These are phyloP conservation scores for Aphanomyces cochlioides DNA, from an alignment of 352 stramenopile genomes.

Conservation along the genomic window DNA sequence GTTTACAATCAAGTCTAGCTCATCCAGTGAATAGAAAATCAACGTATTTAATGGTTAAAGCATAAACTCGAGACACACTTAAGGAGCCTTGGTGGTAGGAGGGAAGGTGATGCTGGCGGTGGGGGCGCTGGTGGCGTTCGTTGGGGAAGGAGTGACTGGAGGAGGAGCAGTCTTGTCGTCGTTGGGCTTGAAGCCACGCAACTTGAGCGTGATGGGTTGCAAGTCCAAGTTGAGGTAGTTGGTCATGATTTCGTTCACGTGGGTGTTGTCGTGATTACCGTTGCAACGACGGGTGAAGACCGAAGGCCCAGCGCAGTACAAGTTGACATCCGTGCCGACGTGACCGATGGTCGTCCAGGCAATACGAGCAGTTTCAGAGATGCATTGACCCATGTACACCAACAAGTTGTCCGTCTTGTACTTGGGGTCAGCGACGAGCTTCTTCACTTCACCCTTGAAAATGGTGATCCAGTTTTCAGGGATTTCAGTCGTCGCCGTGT, in stretches of 20 bases:
- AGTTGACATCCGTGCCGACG: constrained; percentile 65
- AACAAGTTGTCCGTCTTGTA: constrained; percentile 45
- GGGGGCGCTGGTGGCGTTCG: neutral
- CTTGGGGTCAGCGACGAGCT: constrained; percentile 43
- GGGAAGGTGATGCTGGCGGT: too few species aligned
- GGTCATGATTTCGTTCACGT: constrained; percentile 74
- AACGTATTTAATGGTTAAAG: too few species aligned
- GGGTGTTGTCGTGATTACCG: constrained; percentile 64
- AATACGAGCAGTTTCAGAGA: constrained; percentile 45
- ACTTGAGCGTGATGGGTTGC: constrained; percentile 52
- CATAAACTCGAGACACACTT: neutral
- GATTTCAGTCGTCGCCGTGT: constrained; percentile 53
- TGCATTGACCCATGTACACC: constrained; percentile 52
- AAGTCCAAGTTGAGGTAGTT: constrained; percentile 62
- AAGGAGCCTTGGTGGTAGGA: neutral
- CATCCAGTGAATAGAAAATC: too few species aligned
- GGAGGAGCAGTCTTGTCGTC: neutral
- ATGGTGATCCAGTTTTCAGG: constrained; percentile 34
- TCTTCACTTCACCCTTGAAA: constrained; percentile 42
- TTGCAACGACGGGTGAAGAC: constrained; percentile 61
- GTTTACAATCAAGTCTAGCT: neutral
- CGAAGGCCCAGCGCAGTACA: constrained; percentile 63
- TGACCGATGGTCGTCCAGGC: constrained; percentile 62
- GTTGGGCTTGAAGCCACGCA: constrained; percentile 25
- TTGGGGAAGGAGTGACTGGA: neutral